These are phyloP conservation scores for Globisporangium camurandrum DNA, from an alignment of 352 stramenopile genomes.

Conservation along the genomic window DNA sequence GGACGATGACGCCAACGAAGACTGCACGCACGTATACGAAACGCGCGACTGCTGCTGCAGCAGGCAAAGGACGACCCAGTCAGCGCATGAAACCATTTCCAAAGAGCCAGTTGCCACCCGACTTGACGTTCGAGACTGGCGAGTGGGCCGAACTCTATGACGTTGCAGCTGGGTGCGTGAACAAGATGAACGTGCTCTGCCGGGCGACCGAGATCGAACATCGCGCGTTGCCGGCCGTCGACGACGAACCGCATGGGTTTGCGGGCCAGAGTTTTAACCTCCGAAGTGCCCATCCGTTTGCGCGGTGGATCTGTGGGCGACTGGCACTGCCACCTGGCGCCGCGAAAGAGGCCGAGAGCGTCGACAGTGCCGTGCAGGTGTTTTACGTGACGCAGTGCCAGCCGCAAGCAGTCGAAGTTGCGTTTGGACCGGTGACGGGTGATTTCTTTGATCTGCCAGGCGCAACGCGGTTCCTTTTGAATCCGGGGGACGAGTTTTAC, in stretches of 20 bases:
- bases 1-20: slow-evolving; percentile 45
- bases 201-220: slow-evolving; percentile 64
- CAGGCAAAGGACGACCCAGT: not conserved
- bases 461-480: slow-evolving; percentile 92
- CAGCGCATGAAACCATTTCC: slow-evolving; percentile 34
- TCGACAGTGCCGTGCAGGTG: slow-evolving; percentile 90
- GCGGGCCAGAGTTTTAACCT: slow-evolving; percentile 88
- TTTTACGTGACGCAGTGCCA: slow-evolving; percentile 92
- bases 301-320: slow-evolving; percentile 88
- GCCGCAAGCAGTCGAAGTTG: slow-evolving; percentile 67
- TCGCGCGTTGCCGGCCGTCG: slow-evolving; percentile 54
- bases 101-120: slow-evolving; percentile 36
- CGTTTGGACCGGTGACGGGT: slow-evolving; percentile 54
- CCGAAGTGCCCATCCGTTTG: slow-evolving; percentile 49
- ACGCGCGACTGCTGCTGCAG: slow-evolving; percentile 14
- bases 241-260: slow-evolving; percentile 42
- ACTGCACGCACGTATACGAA: slow-evolving; percentile 27
- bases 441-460: slow-evolving; percentile 85
- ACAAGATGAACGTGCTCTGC: slow-evolving; percentile 79
- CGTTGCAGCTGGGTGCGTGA: slow-evolving; percentile 37
- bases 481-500: slow-evolving; percentile 94
- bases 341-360: slow-evolving; percentile 94
- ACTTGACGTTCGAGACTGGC: slow-evolving; percentile 41
- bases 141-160: slow-evolving; percentile 78
- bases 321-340: slow-evolving; percentile 87